Conservation (phyloP, 1,284 basidiomycete genomes). For the Schizophyllum amplum region DNA sequence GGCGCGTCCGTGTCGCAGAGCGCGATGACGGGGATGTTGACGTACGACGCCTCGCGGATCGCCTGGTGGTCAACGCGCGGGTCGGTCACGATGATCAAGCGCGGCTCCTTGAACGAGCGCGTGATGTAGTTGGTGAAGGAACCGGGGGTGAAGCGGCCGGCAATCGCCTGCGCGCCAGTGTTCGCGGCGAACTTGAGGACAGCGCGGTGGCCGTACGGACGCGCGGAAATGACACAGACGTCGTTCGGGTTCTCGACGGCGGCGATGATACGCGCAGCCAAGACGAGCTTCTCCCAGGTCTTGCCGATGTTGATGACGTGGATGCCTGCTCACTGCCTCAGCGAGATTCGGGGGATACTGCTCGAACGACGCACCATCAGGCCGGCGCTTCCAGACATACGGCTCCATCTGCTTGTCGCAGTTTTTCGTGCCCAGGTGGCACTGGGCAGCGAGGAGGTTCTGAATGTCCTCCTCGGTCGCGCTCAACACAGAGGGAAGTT, state of each 20-base stretch:
- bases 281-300: slow-evolving; percentile 99
- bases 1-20: slow-evolving; percentile 98
- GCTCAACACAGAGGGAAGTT: slow-evolving; percentile 82
- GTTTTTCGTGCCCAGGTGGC: slow-evolving; percentile 97
- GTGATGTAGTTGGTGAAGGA: slow-evolving; percentile 99
- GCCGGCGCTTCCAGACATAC: slow-evolving; percentile 96
- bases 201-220: slow-evolving; percentile 98
- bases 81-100: slow-evolving; percentile 96
- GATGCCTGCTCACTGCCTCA: slow-evolving; percentile 53
- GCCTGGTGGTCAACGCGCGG: slow-evolving; percentile 99
- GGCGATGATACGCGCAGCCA: slow-evolving; percentile 91
- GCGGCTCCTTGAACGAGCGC: slow-evolving; percentile 99
- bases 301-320: slow-evolving; percentile 98
- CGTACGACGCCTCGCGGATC: slow-evolving; percentile 98
- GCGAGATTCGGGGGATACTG: background rate
- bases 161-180: slow-evolving; percentile 97
- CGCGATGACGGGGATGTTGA: slow-evolving; percentile 99
- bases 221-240: slow-evolving; percentile 95
- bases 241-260: slow-evolving; percentile 97
- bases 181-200: slow-evolving; percentile 89
- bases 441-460: slow-evolving; percentile 91
- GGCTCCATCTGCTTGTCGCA: slow-evolving; percentile 98
- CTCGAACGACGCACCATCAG: slow-evolving; percentile 65
- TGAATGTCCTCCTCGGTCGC: slow-evolving; percentile 97
- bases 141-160: slow-evolving; percentile 98